These are phyloP conservation scores for Russula olivacea DNA, from an alignment of 768 basidiomycete species.

Conservation along the genomic window DNA sequence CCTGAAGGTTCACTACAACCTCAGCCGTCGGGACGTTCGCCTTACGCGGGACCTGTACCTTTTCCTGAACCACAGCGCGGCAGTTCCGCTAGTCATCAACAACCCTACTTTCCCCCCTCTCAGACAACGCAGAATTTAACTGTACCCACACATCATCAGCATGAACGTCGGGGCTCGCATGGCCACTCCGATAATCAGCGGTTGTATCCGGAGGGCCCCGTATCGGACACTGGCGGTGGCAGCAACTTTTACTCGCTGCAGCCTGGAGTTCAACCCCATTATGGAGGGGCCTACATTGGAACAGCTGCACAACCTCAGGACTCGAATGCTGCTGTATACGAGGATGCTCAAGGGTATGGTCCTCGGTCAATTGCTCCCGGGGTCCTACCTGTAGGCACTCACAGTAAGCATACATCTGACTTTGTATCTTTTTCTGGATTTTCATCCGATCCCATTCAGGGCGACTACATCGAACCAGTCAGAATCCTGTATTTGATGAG, in stretches of 20 bases:
- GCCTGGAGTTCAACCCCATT: neutral
- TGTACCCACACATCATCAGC: neutral
- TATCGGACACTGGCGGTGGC: neutral
- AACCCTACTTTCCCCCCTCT: neutral
- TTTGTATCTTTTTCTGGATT: too few species aligned
- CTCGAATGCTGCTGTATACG: neutral
- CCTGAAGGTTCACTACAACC: neutral
- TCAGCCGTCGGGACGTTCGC: neutral
- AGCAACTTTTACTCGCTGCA: neutral
- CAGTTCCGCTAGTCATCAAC: neutral
- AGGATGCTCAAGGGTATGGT: too few species aligned
- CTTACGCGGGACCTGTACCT: neutral
- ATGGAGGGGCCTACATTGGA: neutral
- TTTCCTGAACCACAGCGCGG: neutral
- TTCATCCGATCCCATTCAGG: too few species aligned
- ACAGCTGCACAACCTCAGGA: neutral
- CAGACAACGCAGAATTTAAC: neutral
- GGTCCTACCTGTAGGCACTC: too few species aligned
- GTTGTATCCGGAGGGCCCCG: neutral
- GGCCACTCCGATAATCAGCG: neutral
- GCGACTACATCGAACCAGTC: too few species aligned
- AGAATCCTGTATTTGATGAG: too few species aligned
- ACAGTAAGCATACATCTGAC: too few species aligned
- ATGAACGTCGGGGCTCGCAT: neutral
- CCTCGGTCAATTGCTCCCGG: too few species aligned